Evolutionary conservation across 2,329 filamentous ascomycete genomes (phyloP), one percentile per base, ranked within the genome.

Genomic region (Phialophora chinensis): DNA sequence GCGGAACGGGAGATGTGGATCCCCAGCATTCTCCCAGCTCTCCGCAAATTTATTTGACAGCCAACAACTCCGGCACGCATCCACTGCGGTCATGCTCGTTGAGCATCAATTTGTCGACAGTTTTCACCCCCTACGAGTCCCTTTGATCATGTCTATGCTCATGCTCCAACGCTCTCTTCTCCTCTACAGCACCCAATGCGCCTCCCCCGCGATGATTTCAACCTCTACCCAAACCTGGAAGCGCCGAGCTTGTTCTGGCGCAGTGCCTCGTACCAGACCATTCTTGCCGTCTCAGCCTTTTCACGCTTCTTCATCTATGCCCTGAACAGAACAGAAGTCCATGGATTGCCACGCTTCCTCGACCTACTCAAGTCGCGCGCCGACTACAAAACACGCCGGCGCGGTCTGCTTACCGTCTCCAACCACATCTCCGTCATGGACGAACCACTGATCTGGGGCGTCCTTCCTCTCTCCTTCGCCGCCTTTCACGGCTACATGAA

Each of bases 341-440:
- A 88, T 73, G 94, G 94, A 0, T 81, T 96, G 67, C 88, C 93
- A 56, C 80, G 84, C 11, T 95, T 99, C 71, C 80, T 95, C 42
- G 82, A 88, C 58, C 80, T 94, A 4, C 80, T 98, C 44, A 93
- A 97, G 73, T 85, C 86, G 71, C 86, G 94, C 68, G 83, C 84
- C 72, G 85, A 93, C 76, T 81, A 87, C 3, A 84, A 86, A 50
- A 84, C 83, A 59, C 87, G 92, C 70, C 82, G 90, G 65, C 86
- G 89, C 73, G 95, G 94, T 20, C 84, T 98, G 67, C 84, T 98
- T 68, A 98, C 94, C 93, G 92, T 95, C 42, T 94, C 91, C 57
- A 96, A 96, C 78, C 92, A 96, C 81, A 86, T 92, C 71, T 93
- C 90, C 77, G 89, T 96, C 91, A 81, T 98, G 73, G 95, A 99